Percentiles rank a stretch among this genome's conserved stretches.
phyloP scores from a whole-genome alignment of 108 stramenopile species.

The Cyclostephanos tholiformis region DNA sequence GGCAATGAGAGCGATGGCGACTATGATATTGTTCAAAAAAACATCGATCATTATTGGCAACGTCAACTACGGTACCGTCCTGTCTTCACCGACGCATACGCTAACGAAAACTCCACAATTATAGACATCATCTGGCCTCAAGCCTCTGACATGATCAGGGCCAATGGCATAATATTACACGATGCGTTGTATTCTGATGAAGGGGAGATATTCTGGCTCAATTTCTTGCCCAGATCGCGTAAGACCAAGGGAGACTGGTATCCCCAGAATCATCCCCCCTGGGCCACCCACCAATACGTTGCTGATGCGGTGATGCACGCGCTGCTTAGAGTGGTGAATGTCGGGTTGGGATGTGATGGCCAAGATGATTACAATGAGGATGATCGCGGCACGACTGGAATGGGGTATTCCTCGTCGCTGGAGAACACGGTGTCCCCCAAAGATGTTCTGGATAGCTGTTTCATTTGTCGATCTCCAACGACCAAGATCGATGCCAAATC shows the following conservation, averaged over 20 bases:
- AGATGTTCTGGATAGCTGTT: slow-evolving; percentile 13
- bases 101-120: neutral
- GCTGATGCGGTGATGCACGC: slow-evolving; percentile 23
- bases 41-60: neutral
- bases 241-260: slow-evolving; percentile 19
- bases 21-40: neutral
- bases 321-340: slow-evolving; percentile 5
- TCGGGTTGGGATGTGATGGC: slow-evolving; percentile 16
- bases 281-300: slow-evolving; percentile 37
- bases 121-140: slow-evolving; percentile 30
- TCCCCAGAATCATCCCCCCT: slow-evolving; percentile 25
- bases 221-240: slow-evolving; percentile 7
- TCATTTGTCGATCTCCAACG: slow-evolving; percentile 18
- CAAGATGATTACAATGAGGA: neutral
- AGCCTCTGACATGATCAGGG: neutral
- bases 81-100: neutral
- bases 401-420: neutral
- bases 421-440: slow-evolving; percentile 11
- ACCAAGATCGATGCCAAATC: slow-evolving; percentile 26
- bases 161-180: slow-evolving; percentile 14
- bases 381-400: neutral
- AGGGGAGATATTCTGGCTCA: slow-evolving; percentile 13
- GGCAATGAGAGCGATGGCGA: neutral
- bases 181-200: neutral
- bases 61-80: neutral